These are phyloP conservation scores for Xenoacremonium recifei DNA, from an alignment of 2,329 filamentous ascomycete genomes.

Conservation along the genomic window DNA sequence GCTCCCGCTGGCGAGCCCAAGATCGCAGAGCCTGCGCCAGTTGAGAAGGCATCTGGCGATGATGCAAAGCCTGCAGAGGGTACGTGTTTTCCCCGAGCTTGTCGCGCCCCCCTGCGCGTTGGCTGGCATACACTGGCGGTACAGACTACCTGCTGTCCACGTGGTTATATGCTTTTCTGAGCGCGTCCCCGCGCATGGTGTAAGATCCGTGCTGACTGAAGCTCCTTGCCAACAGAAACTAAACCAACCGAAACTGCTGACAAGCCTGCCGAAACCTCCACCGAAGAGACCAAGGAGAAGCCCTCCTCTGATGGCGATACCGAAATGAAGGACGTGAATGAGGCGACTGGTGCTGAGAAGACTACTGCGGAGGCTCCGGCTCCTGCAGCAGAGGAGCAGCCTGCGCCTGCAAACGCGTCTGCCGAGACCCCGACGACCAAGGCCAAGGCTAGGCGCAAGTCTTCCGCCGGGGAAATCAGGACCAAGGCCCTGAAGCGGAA, in stretches of 20 bases:
- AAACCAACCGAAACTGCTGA: constrained; percentile 28
- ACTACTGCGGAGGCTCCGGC: constrained; percentile 25
- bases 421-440: constrained; percentile 31
- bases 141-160: constrained; percentile 6
- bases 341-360: constrained; percentile 29
- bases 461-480: constrained; percentile 65
- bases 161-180: constrained; percentile 8
- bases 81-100: constrained; percentile 22
- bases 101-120: constrained; percentile 1
- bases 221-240: constrained; percentile 22
- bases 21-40: constrained; percentile 18
- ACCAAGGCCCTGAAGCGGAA: constrained; percentile 83
- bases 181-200: constrained; percentile 21
- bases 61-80: constrained; percentile 28
- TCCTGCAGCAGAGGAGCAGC: constrained; percentile 24
- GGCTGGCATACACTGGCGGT: background rate
- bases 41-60: constrained; percentile 19
- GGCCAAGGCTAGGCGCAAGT: constrained; percentile 69
- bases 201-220: constrained; percentile 28
- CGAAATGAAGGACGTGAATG: constrained; percentile 50
- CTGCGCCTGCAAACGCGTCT: constrained; percentile 22
- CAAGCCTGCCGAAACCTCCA: constrained; percentile 29
- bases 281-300: constrained; percentile 26
- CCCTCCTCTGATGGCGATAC: constrained; percentile 38
- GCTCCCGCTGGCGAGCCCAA: constrained; percentile 23